Evolutionary conservation across 2,329 filamentous ascomycete genomes (phyloP).

Genomic region (Mariannaea sp.): DNA sequence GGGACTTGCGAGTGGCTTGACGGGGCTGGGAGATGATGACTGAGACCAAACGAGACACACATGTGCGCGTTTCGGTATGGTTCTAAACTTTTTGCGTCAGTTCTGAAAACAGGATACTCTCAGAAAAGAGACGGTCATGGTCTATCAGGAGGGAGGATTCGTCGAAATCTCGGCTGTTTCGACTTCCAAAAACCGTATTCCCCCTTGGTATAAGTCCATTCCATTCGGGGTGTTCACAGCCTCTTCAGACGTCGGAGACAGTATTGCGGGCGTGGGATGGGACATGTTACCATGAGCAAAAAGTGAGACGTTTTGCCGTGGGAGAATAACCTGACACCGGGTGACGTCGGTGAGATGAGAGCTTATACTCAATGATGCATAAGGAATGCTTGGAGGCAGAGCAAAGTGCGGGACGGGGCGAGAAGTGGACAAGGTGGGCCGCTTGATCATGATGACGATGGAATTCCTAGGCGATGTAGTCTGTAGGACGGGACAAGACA

Average conservation of each 20-base stretch:
- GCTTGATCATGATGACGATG: conserved; percentile 14
- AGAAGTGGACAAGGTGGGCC: conserved; percentile 17
- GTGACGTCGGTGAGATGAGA: conserved; percentile 15
- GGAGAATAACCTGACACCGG: conserved; percentile 22
- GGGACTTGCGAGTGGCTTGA: conserved; percentile 59
- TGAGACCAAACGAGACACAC: conserved; percentile 21
- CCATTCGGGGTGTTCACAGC: not conserved
- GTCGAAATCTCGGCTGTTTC: not conserved
- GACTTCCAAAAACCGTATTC: not conserved
- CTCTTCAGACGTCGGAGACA: conserved; percentile 24
- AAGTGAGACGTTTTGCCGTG: conserved; percentile 24
- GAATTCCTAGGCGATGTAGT: not conserved
- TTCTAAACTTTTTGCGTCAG: conserved; percentile 14
- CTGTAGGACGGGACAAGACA: not conserved
- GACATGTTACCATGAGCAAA: conserved; percentile 12
- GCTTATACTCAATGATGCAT: not conserved
- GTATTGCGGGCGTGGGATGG: conserved; percentile 17
- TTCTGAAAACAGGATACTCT: conserved; percentile 11
- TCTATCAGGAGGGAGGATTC: not conserved
- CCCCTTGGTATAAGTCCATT: not conserved
- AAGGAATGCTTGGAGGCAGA: conserved; percentile 5
- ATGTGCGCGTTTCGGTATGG: not conserved
- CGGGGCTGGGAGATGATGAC: conserved; percentile 53
- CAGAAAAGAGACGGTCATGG: not conserved
- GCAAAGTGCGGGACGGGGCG: conserved; percentile 19